Conservation (phyloP, 2,329 filamentous ascomycete genomes). For the Epichloe glyceriae region DNA sequence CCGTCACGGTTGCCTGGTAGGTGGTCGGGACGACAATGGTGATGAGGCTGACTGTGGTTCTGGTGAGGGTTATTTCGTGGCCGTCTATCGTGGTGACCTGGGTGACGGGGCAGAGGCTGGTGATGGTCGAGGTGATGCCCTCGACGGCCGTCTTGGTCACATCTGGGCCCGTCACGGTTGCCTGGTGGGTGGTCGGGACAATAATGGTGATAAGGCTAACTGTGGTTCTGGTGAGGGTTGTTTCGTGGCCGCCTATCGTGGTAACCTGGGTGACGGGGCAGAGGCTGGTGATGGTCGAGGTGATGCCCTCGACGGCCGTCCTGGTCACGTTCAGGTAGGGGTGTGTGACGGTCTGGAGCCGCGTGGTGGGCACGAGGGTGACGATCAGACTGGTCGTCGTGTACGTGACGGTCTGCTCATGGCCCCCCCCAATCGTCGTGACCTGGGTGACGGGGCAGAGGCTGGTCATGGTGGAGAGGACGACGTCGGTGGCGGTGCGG, state of each 20-base stretch:
- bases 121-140: neutral
- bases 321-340: slow-evolving; percentile 19
- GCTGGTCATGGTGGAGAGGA: slow-evolving; percentile 27
- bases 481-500: slow-evolving; percentile 17
- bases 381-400: slow-evolving; percentile 13
- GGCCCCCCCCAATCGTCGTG: slow-evolving; percentile 8
- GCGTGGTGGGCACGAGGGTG: slow-evolving; percentile 16
- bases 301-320: slow-evolving; percentile 21
- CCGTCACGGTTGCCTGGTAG: slow-evolving; percentile 11
- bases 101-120: neutral
- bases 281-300: slow-evolving; percentile 28
- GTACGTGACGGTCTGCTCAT: slow-evolving; percentile 9
- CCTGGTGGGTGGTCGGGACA: slow-evolving; percentile 16
- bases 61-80: slow-evolving; percentile 10
- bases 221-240: slow-evolving; percentile 12
- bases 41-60: slow-evolving; percentile 13
- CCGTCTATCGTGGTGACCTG: neutral
- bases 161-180: neutral
- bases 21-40: slow-evolving; percentile 15
- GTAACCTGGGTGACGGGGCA: slow-evolving; percentile 27
- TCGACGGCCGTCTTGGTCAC: neutral
- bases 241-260: slow-evolving; percentile 12
- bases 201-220: slow-evolving; percentile 14
- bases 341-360: slow-evolving; percentile 18
- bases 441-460: slow-evolving; percentile 26